These are phyloP conservation scores for Sclerotinia trifoliorum DNA, from an alignment of 2,329 filamentous ascomycete species.

Conservation along the genomic window DNA sequence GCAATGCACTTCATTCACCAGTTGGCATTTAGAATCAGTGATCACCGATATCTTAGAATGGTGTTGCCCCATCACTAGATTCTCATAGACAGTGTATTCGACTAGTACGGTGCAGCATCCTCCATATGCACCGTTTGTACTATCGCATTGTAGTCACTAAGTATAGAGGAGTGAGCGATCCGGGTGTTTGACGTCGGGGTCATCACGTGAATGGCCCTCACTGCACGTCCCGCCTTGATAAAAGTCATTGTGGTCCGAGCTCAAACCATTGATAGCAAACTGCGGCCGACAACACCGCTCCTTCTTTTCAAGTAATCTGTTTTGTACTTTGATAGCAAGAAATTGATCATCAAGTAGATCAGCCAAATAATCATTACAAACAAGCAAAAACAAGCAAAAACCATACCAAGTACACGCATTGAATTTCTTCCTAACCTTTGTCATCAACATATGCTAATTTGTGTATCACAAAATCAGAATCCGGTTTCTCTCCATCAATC, in stretches of 20 bases:
- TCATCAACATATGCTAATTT: constrained; percentile 5
- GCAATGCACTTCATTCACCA: too few species aligned
- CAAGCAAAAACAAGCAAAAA: background rate
- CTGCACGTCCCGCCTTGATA: background rate
- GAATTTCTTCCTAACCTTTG: background rate
- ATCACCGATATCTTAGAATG: too few species aligned
- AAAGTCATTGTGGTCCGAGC: background rate
- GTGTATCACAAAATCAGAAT: background rate
- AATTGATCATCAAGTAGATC: background rate
- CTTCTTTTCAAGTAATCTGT: constrained; percentile 8
- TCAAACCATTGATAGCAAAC: background rate
- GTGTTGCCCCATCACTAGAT: too few species aligned
- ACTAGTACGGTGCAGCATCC: background rate
- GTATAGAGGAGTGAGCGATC: background rate
- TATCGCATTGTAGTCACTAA: background rate
- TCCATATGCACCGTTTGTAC: background rate
- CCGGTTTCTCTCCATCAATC: background rate
- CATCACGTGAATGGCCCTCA: too few species aligned
- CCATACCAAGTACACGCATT: background rate
- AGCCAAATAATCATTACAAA: background rate
- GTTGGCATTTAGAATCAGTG: too few species aligned
- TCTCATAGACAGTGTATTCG: too few species aligned
- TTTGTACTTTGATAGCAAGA: background rate
- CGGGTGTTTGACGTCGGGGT: background rate
- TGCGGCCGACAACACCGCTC: constrained; percentile 19